These are phyloP conservation scores for Chlamydomonas eustigma DNA, from an alignment of 139 green algal genomes.

Conservation along the genomic window DNA sequence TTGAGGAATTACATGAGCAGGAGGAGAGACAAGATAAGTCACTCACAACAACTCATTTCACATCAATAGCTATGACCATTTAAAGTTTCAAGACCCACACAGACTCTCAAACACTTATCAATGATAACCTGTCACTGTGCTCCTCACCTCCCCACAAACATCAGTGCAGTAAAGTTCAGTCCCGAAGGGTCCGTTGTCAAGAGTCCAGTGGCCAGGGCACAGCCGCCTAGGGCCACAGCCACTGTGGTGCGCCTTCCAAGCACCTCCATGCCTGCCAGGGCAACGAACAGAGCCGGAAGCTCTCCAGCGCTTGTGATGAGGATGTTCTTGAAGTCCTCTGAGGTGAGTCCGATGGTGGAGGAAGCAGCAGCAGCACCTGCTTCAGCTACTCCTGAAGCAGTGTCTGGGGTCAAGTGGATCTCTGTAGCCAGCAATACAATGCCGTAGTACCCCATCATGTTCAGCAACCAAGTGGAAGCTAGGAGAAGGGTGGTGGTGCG, in stretches of 20 bases:
- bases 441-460: not conserved
- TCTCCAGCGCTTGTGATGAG: not conserved
- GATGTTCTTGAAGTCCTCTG: slow-evolving; percentile 3
- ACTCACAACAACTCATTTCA: too few species aligned
- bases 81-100: too few species aligned
- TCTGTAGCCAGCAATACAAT: not conserved
- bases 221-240: not conserved
- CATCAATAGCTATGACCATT: too few species aligned
- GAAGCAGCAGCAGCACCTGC: not conserved
- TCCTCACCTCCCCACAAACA: not conserved
- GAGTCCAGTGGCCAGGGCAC: not conserved
- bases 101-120: too few species aligned
- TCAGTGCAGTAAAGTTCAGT: not conserved
- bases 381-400: too few species aligned
- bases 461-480: not conserved
- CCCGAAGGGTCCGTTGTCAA: not conserved
- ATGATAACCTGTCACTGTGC: too few species aligned
- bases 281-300: not conserved
- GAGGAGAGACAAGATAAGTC: too few species aligned
- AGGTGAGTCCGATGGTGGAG: not conserved
- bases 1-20: not conserved
- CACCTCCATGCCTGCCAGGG: not conserved
- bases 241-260: not conserved
- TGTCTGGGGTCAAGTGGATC: not conserved
- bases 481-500: not conserved